Evolutionary conservation across 129 eudicot species (phyloP).

Genomic region (Flaveria brownii): DNA sequence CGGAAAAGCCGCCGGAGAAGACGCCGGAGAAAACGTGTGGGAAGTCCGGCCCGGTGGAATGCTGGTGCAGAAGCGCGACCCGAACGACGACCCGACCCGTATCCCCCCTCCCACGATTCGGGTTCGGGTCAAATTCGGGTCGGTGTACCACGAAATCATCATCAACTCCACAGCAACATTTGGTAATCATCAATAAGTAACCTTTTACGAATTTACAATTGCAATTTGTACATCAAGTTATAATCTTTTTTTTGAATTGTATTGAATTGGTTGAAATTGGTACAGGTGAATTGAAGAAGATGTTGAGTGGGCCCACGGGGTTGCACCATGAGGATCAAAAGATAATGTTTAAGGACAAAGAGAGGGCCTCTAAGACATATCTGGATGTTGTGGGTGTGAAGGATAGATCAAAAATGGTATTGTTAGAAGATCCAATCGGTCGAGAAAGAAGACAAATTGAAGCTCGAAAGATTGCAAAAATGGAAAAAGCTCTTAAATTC

Average conservation of each 20-base stretch:
- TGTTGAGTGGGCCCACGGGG: conserved; percentile 81
- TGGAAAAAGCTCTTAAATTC: conserved; percentile 60
- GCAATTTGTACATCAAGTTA: neutral
- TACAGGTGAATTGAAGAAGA: conserved; percentile 89
- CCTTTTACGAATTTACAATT: too few species aligned
- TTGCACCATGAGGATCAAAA: conserved; percentile 92
- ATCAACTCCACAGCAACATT: conserved; percentile 78
- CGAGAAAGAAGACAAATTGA: conserved; percentile 74
- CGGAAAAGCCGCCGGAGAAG: conserved; percentile 23
- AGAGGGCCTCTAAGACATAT: conserved; percentile 64
- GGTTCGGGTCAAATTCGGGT: conserved; percentile 83
- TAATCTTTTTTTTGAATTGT: neutral
- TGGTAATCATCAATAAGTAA: conserved; percentile 44
- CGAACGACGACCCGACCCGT: conserved; percentile 32
- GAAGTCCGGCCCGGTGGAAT: conserved; percentile 77
- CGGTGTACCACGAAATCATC: conserved; percentile 67
- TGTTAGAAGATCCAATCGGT: conserved; percentile 80
- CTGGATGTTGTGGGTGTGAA: conserved; percentile 78
- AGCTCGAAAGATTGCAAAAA: conserved; percentile 64
- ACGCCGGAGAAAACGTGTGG: conserved; percentile 45
- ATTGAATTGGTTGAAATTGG: too few species aligned
- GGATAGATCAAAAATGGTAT: conserved; percentile 74
- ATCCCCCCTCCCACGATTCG: conserved; percentile 74
- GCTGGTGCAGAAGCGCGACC: too few species aligned
- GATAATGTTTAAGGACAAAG: conserved; percentile 70